These are phyloP conservation scores for Rhizopus delemar DNA, from an alignment of 371 early-diverging fungal genomes.

Conservation along the genomic window DNA sequence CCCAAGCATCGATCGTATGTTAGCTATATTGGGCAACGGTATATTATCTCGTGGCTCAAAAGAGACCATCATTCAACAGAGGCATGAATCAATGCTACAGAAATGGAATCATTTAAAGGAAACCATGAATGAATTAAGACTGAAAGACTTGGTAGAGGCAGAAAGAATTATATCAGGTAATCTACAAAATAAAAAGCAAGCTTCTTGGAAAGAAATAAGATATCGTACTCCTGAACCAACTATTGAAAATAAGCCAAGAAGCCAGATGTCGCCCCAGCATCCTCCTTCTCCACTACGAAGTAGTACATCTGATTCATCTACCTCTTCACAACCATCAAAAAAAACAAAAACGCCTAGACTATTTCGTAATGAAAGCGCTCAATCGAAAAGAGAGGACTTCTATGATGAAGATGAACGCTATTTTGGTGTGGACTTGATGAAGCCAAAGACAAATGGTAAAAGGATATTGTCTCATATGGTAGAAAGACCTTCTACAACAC, in stretches of 20 bases:
- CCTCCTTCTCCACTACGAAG: conserved; percentile 7
- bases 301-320: conserved; percentile 20
- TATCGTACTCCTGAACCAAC: conserved; percentile 35
- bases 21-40: conserved; percentile 58
- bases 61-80: conserved; percentile 42
- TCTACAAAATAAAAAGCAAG: conserved; percentile 1
- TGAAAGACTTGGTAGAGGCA: conserved; percentile 46
- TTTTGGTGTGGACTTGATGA: conserved; percentile 22
- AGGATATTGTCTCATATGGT: background rate
- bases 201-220: conserved; percentile 33
- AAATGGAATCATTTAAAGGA: conserved; percentile 57
- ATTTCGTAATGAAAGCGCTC: conserved; percentile 1
- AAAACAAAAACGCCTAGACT: conserved; percentile 19
- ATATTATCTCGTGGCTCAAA: conserved; percentile 54
- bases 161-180: conserved; percentile 33
- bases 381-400: conserved; percentile 16
- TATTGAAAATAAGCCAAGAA: conserved; percentile 4
- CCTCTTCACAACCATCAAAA: conserved; percentile 6
- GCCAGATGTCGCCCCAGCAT: background rate
- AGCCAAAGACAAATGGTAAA: background rate
- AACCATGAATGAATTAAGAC: conserved; percentile 51
- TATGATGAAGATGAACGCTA: conserved; percentile 30
- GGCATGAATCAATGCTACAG: conserved; percentile 54
- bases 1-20: conserved; percentile 61
- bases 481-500: background rate